phyloP scores from a whole-genome alignment of 106 monocot genomes.

The Dactylorhiza incarnata region DNA sequence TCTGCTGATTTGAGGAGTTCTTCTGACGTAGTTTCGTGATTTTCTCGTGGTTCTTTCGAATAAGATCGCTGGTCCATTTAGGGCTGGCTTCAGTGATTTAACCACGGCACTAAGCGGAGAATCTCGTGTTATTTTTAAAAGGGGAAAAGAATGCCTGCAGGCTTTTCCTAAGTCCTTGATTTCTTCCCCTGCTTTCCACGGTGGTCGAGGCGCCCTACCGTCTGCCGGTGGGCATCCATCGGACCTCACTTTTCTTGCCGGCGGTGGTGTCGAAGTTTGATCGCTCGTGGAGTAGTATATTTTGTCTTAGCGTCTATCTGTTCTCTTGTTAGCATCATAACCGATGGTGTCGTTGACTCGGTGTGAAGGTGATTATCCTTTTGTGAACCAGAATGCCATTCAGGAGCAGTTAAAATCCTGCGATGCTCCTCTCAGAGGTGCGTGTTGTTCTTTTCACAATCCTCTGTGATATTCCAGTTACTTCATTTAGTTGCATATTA shows the following conservation, averaged over 20 bases:
- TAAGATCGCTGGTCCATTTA: constrained; percentile 56
- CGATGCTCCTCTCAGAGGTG: constrained; percentile 28
- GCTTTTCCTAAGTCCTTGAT: constrained; percentile 70
- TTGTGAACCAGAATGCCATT: constrained; percentile 25
- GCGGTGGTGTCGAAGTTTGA: constrained; percentile 56
- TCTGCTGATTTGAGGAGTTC: not conserved
- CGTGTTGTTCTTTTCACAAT: not conserved
- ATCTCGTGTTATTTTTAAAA: constrained; percentile 37
- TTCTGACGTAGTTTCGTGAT: not conserved
- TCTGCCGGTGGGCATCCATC: constrained; percentile 93
- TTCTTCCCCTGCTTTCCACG: constrained; percentile 87
- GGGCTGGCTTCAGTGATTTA: constrained; percentile 63
- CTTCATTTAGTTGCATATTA: not conserved
- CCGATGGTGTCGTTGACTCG: constrained; percentile 46
- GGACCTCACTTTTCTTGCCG: constrained; percentile 75
- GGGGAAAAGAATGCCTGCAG: constrained; percentile 54
- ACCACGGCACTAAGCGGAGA: constrained; percentile 71
- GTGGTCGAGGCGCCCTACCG: constrained; percentile 83
- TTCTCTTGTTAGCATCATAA: constrained; percentile 1
- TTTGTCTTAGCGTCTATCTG: constrained; percentile 3
- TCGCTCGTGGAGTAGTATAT: not conserved
- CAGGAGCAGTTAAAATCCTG: constrained; percentile 20
- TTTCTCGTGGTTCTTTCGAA: not conserved
- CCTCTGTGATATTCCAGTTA: not conserved
- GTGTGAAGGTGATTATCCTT: constrained; percentile 31